Conservation (phyloP, 225 moss, liverwort and hornwort species). For the Rhytidiadelphus loreus region DNA sequence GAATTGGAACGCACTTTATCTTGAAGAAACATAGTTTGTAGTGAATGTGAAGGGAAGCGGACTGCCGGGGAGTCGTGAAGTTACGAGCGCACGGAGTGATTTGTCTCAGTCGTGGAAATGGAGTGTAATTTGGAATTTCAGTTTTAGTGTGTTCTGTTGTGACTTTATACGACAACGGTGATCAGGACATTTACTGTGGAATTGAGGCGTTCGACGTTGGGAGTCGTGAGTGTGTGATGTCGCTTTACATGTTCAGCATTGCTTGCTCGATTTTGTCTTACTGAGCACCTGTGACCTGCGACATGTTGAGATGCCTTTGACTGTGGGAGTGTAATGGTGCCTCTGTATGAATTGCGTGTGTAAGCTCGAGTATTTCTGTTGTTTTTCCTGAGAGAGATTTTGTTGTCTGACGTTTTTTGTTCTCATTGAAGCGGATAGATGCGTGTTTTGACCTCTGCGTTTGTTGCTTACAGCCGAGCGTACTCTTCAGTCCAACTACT, state of each 20-base stretch:
- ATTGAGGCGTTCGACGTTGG: background rate
- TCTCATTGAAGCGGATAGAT: background rate
- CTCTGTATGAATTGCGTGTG: background rate
- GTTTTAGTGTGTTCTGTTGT: background rate
- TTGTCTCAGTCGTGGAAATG: background rate
- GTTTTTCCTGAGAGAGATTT: background rate
- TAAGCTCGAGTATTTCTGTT: background rate
- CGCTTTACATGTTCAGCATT: background rate
- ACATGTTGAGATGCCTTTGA: background rate
- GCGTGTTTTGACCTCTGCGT: background rate
- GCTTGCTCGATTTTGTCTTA: background rate
- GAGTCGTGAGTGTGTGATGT: background rate
- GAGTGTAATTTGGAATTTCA: background rate
- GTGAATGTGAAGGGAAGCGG: background rate
- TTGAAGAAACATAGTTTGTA: background rate
- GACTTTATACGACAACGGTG: background rate
- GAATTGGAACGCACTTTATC: background rate
- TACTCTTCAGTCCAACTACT: conserved; percentile 59
- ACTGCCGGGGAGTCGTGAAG: background rate
- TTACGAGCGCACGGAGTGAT: background rate
- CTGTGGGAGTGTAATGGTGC: background rate
- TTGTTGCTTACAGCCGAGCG: conserved; percentile 50
- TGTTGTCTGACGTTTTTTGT: background rate
- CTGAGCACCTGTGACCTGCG: background rate
- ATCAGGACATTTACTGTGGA: background rate